Evolutionary conservation across 176 grass and related monocot species (phyloP).

Genomic region (Eleusine indica): DNA sequence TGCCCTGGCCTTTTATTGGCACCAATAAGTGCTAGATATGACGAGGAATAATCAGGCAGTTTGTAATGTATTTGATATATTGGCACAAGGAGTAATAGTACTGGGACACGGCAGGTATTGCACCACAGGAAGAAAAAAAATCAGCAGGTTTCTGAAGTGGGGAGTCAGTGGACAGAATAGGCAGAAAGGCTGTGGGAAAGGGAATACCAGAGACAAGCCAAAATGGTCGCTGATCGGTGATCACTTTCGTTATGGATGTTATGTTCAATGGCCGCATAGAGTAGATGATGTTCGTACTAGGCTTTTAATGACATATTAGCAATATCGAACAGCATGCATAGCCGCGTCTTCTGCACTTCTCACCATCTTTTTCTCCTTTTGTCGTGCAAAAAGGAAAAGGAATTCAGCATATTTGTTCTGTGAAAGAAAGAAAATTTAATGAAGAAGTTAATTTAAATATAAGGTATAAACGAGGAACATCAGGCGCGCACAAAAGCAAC

Average conservation of each 20-base stretch:
- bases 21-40: background rate
- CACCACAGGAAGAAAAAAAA: background rate
- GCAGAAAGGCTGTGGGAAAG: too few relatives aligned
- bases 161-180: too few relatives aligned
- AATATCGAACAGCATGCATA: too few relatives aligned
- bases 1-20: conserved; percentile 18
- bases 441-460: too few relatives aligned
- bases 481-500: too few relatives aligned
- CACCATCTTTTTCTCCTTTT: too few relatives aligned
- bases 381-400: too few relatives aligned
- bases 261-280: background rate
- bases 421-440: too few relatives aligned
- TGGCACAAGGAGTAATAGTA: background rate
- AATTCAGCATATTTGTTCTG: too few relatives aligned
- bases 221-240: background rate
- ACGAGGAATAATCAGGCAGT: conserved; percentile 18
- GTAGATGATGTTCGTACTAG: background rate
- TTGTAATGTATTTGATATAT: conserved; percentile 1
- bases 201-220: background rate
- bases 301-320: too few relatives aligned
- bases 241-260: background rate
- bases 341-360: too few relatives aligned
- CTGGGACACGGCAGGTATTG: background rate
- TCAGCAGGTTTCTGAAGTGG: background rate
- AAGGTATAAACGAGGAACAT: too few relatives aligned